Conservation (phyloP, 2,329 filamentous ascomycete species). For the Tolypocladium album region DNA sequence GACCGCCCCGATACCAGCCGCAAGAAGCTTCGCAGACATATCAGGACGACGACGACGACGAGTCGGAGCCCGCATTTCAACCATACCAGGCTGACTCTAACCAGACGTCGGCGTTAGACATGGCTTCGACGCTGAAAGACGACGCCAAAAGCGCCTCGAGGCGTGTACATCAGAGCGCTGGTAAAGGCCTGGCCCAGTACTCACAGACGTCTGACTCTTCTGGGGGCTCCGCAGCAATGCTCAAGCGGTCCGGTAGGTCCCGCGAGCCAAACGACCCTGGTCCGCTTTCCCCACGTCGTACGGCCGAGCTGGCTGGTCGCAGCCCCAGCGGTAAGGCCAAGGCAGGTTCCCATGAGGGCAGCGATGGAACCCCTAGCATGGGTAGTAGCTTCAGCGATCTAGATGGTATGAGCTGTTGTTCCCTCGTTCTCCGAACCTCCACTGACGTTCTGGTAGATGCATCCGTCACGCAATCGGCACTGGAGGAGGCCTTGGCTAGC, state of each 20-base stretch:
- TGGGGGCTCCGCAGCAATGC: constrained; percentile 36
- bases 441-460: constrained; percentile 41
- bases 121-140: constrained; percentile 42
- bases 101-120: constrained; percentile 28
- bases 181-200: constrained; percentile 26
- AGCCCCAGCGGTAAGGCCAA: constrained; percentile 41
- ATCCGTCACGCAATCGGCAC: constrained; percentile 68
- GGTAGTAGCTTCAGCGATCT: constrained; percentile 81
- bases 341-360: constrained; percentile 47
- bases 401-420: constrained; percentile 44
- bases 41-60: constrained; percentile 42
- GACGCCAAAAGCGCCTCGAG: constrained; percentile 23
- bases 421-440: background rate
- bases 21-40: constrained; percentile 25
- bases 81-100: constrained; percentile 29
- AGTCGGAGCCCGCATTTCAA: constrained; percentile 45
- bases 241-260: constrained; percentile 17
- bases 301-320: constrained; percentile 44
- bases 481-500: constrained; percentile 66
- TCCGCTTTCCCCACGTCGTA: constrained; percentile 47
- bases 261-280: constrained; percentile 25
- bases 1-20: constrained; percentile 41
- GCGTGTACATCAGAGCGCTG: constrained; percentile 16
- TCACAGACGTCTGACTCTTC: constrained; percentile 56
- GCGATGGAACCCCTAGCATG: constrained; percentile 69